Evolutionary conservation across 2,329 filamentous ascomycete genomes (phyloP).

Genomic region (Catunica adiposa): DNA sequence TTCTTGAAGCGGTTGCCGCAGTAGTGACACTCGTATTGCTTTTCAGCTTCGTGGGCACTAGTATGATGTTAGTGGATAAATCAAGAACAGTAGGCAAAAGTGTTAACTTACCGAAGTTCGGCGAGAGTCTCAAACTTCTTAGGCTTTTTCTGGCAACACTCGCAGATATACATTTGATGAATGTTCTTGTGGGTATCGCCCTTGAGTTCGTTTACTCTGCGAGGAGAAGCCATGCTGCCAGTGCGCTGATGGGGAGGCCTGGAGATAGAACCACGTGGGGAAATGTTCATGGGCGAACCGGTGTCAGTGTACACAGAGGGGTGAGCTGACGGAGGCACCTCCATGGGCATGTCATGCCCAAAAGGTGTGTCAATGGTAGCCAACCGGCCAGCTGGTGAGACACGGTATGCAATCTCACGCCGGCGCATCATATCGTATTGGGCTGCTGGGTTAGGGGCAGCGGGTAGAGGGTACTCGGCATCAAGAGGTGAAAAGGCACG

Average conservation of each 20-base stretch:
- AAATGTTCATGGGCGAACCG: slow-evolving; percentile 28
- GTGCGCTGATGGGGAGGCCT: slow-evolving; percentile 28
- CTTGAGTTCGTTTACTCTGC: slow-evolving; percentile 36
- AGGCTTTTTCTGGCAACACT: slow-evolving; percentile 93
- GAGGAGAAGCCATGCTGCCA: slow-evolving; percentile 32
- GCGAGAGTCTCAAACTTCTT: slow-evolving; percentile 82
- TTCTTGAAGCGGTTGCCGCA: slow-evolving; percentile 97
- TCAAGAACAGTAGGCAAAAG: not conserved
- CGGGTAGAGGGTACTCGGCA: slow-evolving; percentile 29
- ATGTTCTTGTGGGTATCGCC: slow-evolving; percentile 28
- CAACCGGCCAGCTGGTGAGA: slow-evolving; percentile 36
- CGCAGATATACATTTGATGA: slow-evolving; percentile 51
- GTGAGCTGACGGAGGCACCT: slow-evolving; percentile 27
- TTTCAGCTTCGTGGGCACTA: slow-evolving; percentile 81
- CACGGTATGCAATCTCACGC: slow-evolving; percentile 27
- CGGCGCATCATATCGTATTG: slow-evolving; percentile 31
- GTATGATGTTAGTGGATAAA: not conserved
- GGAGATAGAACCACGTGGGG: slow-evolving; percentile 31
- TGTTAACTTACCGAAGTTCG: slow-evolving; percentile 56
- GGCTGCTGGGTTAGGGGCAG: slow-evolving; percentile 23
- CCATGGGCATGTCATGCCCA: slow-evolving; percentile 34
- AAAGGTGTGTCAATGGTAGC: slow-evolving; percentile 28
- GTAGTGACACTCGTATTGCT: slow-evolving; percentile 86
- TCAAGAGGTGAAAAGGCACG: slow-evolving; percentile 38
- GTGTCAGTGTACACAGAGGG: slow-evolving; percentile 26